Base-by-base conservation (phyloP, 108 stramenopile genomes). In the Fistulifera solaris region DNA sequence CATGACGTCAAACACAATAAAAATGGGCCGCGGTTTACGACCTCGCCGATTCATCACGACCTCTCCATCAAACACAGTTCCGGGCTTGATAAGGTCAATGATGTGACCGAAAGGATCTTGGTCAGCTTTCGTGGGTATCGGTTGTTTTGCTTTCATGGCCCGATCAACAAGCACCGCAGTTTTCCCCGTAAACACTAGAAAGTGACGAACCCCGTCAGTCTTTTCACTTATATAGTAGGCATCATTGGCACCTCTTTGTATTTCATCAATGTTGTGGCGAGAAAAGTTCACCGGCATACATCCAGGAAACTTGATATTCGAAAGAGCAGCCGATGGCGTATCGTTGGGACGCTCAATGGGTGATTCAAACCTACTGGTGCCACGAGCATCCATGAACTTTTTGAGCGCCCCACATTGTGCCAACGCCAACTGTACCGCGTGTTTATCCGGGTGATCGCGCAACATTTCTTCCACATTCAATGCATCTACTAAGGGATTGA, bases 281-380 rank as follows among this genome's bases (percentile, higher is more conserved):
- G 85, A 90, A 68, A 97, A 92, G 48, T 94, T 95, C 49, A 97
- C 91, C 14, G 96, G 96, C 94, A 95, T 95, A 42, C 89, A 81
- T 0, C 96, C 96, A 27, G 86, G 72, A 65, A 97, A 97, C 24
- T 85, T 84, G 43, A 74, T 28, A 54, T 81, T 76, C 27, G 68
- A 17, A 11, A 75, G 23, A 19, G 59, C 6, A 4, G 71, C 54
- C 45, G 59, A 14, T 43, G 81, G 61, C 48, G 68, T 41, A 38
- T 75, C 57, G 41, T 59, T 48, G 35, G 63, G 70, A 16, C 48
- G 62, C 2, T 60, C 60, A 10, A 78, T 56, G 1, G 75, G 80
- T 22, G 64, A 54, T 11, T 61, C 55, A 23, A 63, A 71, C 16
- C 44, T 3, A 11, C 6, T 19, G 38, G 51, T 65, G 19, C 64